These are phyloP conservation scores for Dactylonectria estremocensis DNA, from an alignment of 2,329 filamentous ascomycete genomes.

Conservation along the genomic window DNA sequence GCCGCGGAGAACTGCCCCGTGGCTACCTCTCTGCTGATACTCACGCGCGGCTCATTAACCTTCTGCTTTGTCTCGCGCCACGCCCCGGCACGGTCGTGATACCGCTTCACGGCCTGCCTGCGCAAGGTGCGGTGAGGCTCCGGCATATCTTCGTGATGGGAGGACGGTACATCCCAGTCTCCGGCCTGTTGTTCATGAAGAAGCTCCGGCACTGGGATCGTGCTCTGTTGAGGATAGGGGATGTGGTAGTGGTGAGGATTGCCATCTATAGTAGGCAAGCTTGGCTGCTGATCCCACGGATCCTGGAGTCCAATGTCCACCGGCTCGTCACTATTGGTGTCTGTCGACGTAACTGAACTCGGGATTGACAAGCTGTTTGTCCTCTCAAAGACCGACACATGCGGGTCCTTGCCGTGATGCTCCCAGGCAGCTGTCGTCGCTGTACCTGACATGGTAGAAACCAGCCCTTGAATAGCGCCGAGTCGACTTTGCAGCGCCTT, in stretches of 20 bases:
- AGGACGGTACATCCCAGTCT: not conserved
- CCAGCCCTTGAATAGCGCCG: constrained; percentile 37
- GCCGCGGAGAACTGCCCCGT: constrained; percentile 34
- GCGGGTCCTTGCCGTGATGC: constrained; percentile 33
- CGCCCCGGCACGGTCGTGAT: constrained; percentile 32
- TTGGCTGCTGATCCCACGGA: constrained; percentile 30
- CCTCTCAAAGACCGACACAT: constrained; percentile 46
- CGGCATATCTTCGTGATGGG: constrained; percentile 2
- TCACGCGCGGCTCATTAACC: constrained; percentile 35
- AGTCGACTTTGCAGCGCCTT: constrained; percentile 34
- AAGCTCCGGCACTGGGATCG: constrained; percentile 35
- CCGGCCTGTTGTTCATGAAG: constrained; percentile 22
- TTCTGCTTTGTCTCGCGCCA: constrained; percentile 36
- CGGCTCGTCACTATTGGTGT: constrained; percentile 24
- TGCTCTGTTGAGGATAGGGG: constrained; percentile 40
- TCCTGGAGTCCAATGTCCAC: constrained; percentile 17
- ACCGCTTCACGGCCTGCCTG: constrained; percentile 11
- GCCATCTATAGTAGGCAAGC: constrained; percentile 28
- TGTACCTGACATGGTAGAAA: constrained; percentile 34
- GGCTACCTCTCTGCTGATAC: constrained; percentile 34
- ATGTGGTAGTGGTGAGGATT: constrained; percentile 34
- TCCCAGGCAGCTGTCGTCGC: constrained; percentile 35
- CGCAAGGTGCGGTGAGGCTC: constrained; percentile 24
- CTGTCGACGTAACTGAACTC: constrained; percentile 34
- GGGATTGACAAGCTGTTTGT: constrained; percentile 40